These are phyloP conservation scores for Ascochyta lentis DNA, from an alignment of 2,329 filamentous ascomycete species.

Conservation along the genomic window DNA sequence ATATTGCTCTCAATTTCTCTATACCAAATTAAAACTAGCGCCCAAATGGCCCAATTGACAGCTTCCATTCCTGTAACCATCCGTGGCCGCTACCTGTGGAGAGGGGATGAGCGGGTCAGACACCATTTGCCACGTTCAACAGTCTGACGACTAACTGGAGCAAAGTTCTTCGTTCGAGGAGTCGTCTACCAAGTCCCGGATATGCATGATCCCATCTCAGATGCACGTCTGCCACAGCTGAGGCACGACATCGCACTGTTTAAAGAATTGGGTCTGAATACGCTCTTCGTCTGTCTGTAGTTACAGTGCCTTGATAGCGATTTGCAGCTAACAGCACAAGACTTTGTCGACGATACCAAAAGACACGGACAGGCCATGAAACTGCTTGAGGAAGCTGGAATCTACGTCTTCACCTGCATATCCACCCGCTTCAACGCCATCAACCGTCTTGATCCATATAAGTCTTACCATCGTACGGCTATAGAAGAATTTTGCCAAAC, in stretches of 20 bases:
- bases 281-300: constrained; percentile 17
- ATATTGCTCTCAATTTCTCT: not conserved
- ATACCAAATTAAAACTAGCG: not conserved
- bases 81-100: constrained; percentile 19
- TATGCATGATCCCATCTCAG: constrained; percentile 12
- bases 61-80: constrained; percentile 13
- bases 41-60: not conserved
- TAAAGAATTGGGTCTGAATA: constrained; percentile 17
- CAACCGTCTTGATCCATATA: constrained; percentile 12
- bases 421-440: not conserved
- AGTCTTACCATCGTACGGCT: constrained; percentile 10
- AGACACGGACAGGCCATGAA: constrained; percentile 17
- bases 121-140: too few species aligned
- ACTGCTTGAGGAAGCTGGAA: constrained; percentile 20
- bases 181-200: constrained; percentile 8
- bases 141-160: not conserved
- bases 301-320: not conserved
- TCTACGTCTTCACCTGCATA: constrained; percentile 13
- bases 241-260: constrained; percentile 15
- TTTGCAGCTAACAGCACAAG: constrained; percentile 6
- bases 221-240: constrained; percentile 11
- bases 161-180: constrained; percentile 16
- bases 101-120: constrained; percentile 9
- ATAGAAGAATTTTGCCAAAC: constrained; percentile 13
- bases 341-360: constrained; percentile 16